Evolutionary conservation across 768 basidiomycete genomes (phyloP), one percentile per base, ranked within the genome.

Genomic region (Collybiopsis confluens): DNA sequence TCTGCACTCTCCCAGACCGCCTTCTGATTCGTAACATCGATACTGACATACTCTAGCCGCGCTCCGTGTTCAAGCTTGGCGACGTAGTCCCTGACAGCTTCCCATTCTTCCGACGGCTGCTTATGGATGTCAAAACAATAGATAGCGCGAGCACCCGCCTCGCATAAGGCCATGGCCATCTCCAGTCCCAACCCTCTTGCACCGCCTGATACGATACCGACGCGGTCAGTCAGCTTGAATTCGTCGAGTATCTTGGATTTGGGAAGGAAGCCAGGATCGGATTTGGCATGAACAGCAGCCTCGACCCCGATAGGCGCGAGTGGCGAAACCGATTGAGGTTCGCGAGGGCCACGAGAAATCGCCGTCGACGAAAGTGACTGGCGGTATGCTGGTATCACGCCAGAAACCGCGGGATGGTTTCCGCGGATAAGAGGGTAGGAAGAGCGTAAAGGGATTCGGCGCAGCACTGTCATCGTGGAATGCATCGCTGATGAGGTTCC

Each of bases 151-250:
- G 85, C 86, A 30, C 89, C 89, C 13, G 81, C 84, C 69, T 91
- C 90, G 40, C 79, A 78, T 38, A 91, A 70, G 3, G 83, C 81
- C 51, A 90, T 70, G 33, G 87, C 87, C 84, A 88, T 86, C 70
- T 92, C 90, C n/a, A 92, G 80, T 2, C 90, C 90, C 15, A 92
- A 77, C 0, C 90, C 85, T 28, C 85, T 70, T 56, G 84, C 81
- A 0, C 76, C 85, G 4, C 85, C 85, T 0, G 85, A 81, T 26
- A 87, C 81, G 40, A 86, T 72, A 8, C 73, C 81, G 3, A 85
- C 82, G 2, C 81, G 76, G 52, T 79, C 79, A 11, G 67, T 70
- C 35, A 86, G 73, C 1, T 78, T 75, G 65, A 82, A 85, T 57
- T 84, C 81, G 45, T 77, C 77, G 59, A 81, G 77, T 20, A 85